Percentiles rank a stretch among this genome's conserved stretches.
Conservation (phyloP, 2,329 filamentous ascomycete genomes). For the Arthrobotrys pseudoclavata region DNA sequence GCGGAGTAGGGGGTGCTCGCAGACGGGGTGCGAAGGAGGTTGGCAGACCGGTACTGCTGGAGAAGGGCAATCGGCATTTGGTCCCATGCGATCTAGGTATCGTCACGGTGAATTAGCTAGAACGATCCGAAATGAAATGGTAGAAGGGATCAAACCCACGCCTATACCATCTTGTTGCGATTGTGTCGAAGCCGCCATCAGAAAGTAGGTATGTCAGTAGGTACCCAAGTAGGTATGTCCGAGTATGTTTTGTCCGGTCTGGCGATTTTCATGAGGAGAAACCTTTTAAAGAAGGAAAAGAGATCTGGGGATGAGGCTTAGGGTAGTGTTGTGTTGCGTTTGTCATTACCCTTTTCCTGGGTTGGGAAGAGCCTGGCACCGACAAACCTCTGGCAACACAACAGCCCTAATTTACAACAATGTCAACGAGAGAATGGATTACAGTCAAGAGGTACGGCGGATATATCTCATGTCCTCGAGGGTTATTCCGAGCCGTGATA, state of each 20-base stretch:
- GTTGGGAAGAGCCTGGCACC: too few relatives aligned
- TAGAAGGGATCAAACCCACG: slow-evolving; percentile 3
- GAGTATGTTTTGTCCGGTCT: neutral
- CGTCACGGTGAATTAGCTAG: neutral
- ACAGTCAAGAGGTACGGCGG: too few relatives aligned
- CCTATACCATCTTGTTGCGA: slow-evolving; percentile 23
- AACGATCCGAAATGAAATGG: neutral
- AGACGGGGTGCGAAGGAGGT: slow-evolving; percentile 78
- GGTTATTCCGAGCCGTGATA: too few relatives aligned
- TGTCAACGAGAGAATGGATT: too few relatives aligned
- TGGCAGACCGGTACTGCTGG: slow-evolving; percentile 80
- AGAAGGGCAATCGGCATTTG: slow-evolving; percentile 71
- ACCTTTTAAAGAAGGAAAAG: neutral
- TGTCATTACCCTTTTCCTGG: neutral
- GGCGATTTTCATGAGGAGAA: neutral
- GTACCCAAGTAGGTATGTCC: neutral
- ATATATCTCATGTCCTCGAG: too few relatives aligned
- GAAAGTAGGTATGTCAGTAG: neutral
- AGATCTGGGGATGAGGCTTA: neutral
- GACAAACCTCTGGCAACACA: too few relatives aligned
- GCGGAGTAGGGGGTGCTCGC: slow-evolving; percentile 76
- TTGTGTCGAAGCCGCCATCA: slow-evolving; percentile 10
- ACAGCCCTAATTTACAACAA: too few relatives aligned
- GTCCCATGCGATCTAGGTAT: slow-evolving; percentile 65
- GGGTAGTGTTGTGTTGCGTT: neutral